Percentiles rank a stretch among this genome's conserved stretches.
phyloP scores from a whole-genome alignment of 2,329 filamentous ascomycete genomes.

The Alternaria conjuncta region DNA sequence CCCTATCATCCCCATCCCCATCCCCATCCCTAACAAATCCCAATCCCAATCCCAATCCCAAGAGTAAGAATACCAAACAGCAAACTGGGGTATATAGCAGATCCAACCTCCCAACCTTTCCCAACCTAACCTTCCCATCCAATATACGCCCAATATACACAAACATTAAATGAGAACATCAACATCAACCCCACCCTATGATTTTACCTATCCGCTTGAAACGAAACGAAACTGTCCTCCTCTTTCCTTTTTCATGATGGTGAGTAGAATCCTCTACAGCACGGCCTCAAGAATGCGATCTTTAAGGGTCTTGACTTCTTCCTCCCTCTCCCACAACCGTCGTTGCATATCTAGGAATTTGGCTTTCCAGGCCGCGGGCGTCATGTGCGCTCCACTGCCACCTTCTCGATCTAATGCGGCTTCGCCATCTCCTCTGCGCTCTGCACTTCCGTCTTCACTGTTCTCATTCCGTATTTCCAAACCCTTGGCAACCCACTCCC shows the following conservation, averaged over 20 bases:
- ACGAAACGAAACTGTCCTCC: neutral
- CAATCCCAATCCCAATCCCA: neutral
- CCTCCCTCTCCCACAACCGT: conserved; percentile 43
- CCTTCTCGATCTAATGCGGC: neutral
- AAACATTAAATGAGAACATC: neutral
- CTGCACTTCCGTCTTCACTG: neutral
- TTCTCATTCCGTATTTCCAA: conserved; percentile 20
- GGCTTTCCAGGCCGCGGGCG: conserved; percentile 39
- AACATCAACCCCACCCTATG: neutral
- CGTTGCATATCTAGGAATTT: conserved; percentile 44
- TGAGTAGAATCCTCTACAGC: too few species aligned
- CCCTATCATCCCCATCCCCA: neutral
- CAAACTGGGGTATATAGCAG: conserved; percentile 35
- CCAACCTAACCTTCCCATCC: neutral
- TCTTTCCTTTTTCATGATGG: too few species aligned
- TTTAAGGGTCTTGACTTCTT: conserved; percentile 43
- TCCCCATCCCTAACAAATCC: neutral
- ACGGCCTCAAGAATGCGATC: conserved; percentile 50
- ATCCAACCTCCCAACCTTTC: conserved; percentile 16
- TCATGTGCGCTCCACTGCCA: neutral
- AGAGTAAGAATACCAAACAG: conserved; percentile 14
- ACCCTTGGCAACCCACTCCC: conserved; percentile 53
- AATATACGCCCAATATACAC: conserved; percentile 3
- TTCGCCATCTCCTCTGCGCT: conserved; percentile 3
- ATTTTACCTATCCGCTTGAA: neutral